These are phyloP conservation scores for Cetradonia linearis DNA, from an alignment of 495 filamentous ascomycete species.

Conservation along the genomic window DNA sequence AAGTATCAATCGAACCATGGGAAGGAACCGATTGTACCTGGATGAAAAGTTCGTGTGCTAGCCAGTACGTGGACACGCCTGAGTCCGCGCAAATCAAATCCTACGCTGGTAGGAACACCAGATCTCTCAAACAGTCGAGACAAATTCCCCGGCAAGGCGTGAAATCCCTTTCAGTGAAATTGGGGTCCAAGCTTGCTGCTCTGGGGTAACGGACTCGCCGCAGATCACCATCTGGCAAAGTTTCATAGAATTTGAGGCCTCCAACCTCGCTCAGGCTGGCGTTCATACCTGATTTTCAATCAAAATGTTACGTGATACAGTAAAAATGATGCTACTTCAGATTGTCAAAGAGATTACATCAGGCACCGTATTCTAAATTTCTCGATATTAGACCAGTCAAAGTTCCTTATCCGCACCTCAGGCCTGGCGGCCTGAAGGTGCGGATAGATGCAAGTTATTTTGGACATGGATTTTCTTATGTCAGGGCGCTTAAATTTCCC, in stretches of 20 bases:
- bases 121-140: conserved; percentile 1
- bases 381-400: background rate
- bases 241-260: background rate
- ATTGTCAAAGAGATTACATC: background rate
- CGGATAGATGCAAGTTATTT: conserved; percentile 1
- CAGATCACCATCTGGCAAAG: conserved; percentile 6
- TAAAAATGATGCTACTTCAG: background rate
- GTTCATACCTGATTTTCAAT: too few species aligned
- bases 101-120: background rate
- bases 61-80: background rate
- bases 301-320: background rate
- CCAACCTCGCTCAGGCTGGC: too few species aligned
- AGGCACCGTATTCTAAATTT: background rate
- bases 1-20: background rate
- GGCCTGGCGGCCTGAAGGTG: too few species aligned
- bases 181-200: background rate
- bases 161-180: too few species aligned
- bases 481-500: conserved; percentile 7
- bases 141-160: background rate
- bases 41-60: background rate
- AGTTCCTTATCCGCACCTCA: too few species aligned
- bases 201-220: background rate
- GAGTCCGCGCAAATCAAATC: background rate
- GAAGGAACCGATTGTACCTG: background rate
- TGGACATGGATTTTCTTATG: conserved; percentile 1